Evolutionary conservation across 2,329 filamentous ascomycete species (phyloP).

Genomic region (Calonectria hongkongensis): DNA sequence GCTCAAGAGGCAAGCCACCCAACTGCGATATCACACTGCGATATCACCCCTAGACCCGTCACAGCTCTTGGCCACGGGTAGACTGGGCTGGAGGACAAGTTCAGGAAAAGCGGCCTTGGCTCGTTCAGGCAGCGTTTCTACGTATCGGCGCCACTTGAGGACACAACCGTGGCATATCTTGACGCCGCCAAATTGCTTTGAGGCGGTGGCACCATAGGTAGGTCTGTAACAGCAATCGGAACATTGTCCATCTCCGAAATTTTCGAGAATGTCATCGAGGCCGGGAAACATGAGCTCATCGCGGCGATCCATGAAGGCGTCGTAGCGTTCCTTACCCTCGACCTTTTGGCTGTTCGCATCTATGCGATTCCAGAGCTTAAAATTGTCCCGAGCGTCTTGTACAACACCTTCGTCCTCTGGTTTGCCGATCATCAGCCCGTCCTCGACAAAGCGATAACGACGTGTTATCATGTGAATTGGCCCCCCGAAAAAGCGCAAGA

Average conservation of each 20-base stretch:
- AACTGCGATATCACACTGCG: too few relatives aligned
- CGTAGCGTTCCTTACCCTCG: not conserved
- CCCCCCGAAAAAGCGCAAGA: not conserved
- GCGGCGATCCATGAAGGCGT: not conserved
- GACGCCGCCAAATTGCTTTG: not conserved
- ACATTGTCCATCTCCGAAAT: not conserved
- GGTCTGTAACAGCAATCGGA: not conserved
- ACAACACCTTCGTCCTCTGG: slow-evolving; percentile 1
- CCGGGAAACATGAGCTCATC: slow-evolving; percentile 1
- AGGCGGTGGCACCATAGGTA: not conserved
- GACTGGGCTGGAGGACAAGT: not conserved
- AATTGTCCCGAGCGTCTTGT: not conserved
- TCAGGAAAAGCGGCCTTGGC: not conserved
- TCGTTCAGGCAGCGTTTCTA: not conserved
- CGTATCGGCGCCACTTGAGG: not conserved
- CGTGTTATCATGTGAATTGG: slow-evolving; percentile 5
- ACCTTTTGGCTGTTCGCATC: not conserved
- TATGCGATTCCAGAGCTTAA: not conserved
- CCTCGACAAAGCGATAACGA: slow-evolving; percentile 1
- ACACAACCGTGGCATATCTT: not conserved
- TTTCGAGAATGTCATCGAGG: not conserved
- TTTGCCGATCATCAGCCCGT: not conserved
- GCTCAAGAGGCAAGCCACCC: too few relatives aligned
- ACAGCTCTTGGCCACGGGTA: not conserved
- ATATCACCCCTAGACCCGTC: too few relatives aligned